Evolutionary conservation across 441 rosid species (phyloP), one percentile per base, ranked within the genome.

Genomic region (Euphorbia schlechtendalii): DNA sequence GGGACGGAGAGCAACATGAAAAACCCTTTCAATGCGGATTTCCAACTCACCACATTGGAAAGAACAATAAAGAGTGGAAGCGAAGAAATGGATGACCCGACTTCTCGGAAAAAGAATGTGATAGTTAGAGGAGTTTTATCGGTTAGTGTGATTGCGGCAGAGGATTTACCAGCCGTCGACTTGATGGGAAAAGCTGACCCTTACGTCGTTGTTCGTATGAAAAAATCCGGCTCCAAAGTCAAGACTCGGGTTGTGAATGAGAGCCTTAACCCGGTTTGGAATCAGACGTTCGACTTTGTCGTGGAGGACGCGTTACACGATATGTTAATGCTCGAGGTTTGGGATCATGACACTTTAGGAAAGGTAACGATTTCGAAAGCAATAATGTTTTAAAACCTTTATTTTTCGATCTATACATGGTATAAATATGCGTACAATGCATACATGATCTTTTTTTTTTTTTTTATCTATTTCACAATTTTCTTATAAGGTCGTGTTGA

Each of bases 221-320:
- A 94, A 78, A 94, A 94, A 76, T 80, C 98, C 10, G 94, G 77
- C 63, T 77, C 79, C n/a, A 91, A 69, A 76, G 81, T 71, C 77
- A 91, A 87, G 82, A 86, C 97, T 25, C 82, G 97, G 96, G 98
- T 91, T 54, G 96, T 91, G 64, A 89, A 94, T 71, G 86, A 91
- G 68, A 76, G 86, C 83, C 81, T 91, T 69, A 87, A 91, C 82
- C 98, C 99, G 1, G 90, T 86, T 30, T 95, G 99, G 99, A 86
- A 91, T 78, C 98, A 91, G 73, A 91, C 98, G 51, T 91, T 91
- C 76, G 99, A 91, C 77, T 89, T 91, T 64, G 96, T 95, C 60
- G 95, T 91, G 30, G 99, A 95, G 82, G 98, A 91, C 65, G 99
- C 96, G 65, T 84, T 89, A 55, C 99, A 89, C 68, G 99, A 95